Percentiles rank a stretch among this genome's conserved stretches.
phyloP scores from a whole-genome alignment of 139 green algal species.

The Diplosphaera chodatii region DNA sequence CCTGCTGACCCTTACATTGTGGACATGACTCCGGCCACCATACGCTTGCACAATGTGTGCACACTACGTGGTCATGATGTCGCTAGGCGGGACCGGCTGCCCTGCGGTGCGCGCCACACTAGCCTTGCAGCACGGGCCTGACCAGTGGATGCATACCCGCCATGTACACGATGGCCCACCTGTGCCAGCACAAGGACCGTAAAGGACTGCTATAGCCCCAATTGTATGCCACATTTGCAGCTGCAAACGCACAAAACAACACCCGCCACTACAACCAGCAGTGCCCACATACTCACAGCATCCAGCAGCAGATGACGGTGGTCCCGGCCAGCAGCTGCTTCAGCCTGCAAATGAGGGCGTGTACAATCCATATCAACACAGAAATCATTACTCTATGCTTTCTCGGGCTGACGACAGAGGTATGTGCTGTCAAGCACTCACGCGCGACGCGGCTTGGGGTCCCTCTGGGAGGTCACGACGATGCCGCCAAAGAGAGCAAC shows the following conservation, averaged over 20 bases:
- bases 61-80: too few relatives aligned
- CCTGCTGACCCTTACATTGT: too few relatives aligned
- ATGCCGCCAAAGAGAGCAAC: not conserved
- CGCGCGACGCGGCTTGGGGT: not conserved
- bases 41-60: too few relatives aligned
- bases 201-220: not conserved
- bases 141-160: slow-evolving; percentile 72
- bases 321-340: slow-evolving; percentile 34
- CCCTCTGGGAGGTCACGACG: not conserved
- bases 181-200: slow-evolving; percentile 6
- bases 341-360: slow-evolving; percentile 32
- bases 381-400: too few relatives aligned
- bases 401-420: too few relatives aligned
- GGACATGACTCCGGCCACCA: too few relatives aligned
- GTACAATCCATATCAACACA: too few relatives aligned
- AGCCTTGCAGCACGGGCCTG: slow-evolving; percentile 41
- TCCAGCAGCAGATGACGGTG: slow-evolving; percentile 50
- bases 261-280: too few relatives aligned
- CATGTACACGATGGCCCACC: slow-evolving; percentile 72
- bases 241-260: not conserved
- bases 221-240: too few relatives aligned
- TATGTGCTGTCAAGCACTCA: too few relatives aligned
- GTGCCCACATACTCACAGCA: slow-evolving; percentile 55
- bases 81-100: too few relatives aligned
- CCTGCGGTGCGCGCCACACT: too few relatives aligned